Conservation (phyloP, 2,329 filamentous ascomycete genomes). For the Atkinsonella texensis region DNA sequence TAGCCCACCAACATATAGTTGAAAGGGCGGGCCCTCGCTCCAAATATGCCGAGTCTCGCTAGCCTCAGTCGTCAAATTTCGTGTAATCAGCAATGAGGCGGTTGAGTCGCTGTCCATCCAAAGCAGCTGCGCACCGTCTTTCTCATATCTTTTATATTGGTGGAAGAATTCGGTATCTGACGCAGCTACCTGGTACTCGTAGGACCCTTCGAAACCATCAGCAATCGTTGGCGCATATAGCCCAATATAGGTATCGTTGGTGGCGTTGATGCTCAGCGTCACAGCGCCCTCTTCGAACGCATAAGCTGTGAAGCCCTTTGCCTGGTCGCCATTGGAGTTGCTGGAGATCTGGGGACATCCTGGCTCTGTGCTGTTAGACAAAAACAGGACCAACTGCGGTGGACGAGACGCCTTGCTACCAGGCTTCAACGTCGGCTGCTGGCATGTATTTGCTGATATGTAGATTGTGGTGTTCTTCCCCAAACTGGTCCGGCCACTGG, state of each 20-base stretch:
- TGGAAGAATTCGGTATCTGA: slow-evolving; percentile 75
- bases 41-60: slow-evolving; percentile 42
- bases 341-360: slow-evolving; percentile 17
- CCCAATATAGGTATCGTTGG: slow-evolving; percentile 61
- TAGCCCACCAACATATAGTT: slow-evolving; percentile 61
- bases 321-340: slow-evolving; percentile 14
- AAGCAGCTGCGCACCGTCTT: slow-evolving; percentile 42
- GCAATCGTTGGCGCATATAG: slow-evolving; percentile 59
- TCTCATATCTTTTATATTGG: slow-evolving; percentile 34
- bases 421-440: slow-evolving; percentile 44
- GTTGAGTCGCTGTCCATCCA: slow-evolving; percentile 78
- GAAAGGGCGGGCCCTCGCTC: slow-evolving; percentile 48
- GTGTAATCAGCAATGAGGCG: slow-evolving; percentile 67
- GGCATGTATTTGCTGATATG: slow-evolving; percentile 77
- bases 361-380: slow-evolving; percentile 43
- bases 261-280: slow-evolving; percentile 48
- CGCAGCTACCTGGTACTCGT: slow-evolving; percentile 70
- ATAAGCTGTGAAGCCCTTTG: slow-evolving; percentile 15
- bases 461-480: slow-evolving; percentile 43
- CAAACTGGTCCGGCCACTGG: not conserved
- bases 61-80: slow-evolving; percentile 53
- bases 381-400: slow-evolving; percentile 66
- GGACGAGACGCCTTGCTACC: slow-evolving; percentile 22
- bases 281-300: slow-evolving; percentile 58
- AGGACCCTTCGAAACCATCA: slow-evolving; percentile 48